These are phyloP conservation scores for Suillus subluteus DNA, from an alignment of 768 basidiomycete species.

Conservation along the genomic window DNA sequence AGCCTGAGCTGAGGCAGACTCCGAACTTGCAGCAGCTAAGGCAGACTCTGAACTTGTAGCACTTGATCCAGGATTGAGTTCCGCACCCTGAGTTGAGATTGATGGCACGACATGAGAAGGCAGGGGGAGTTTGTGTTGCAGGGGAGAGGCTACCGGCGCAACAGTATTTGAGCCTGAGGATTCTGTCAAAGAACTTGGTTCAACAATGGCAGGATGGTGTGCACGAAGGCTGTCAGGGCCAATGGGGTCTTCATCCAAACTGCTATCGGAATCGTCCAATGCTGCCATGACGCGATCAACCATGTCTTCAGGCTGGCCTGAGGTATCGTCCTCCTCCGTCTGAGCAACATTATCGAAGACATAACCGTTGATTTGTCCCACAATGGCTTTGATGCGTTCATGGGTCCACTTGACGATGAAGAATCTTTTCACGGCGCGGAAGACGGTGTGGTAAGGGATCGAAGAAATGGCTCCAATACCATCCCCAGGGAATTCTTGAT, in stretches of 20 bases:
- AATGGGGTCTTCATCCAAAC: background rate
- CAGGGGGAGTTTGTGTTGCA: background rate
- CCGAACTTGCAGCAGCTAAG: too few species aligned
- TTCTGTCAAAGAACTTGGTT: background rate
- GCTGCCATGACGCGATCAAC: background rate
- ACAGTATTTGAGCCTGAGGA: background rate
- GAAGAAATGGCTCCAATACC: constrained; percentile 8
- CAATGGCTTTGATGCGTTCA: background rate
- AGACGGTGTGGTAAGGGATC: constrained; percentile 4
- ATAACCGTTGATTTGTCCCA: constrained; percentile 1
- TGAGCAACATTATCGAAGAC: background rate
- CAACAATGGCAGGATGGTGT: background rate
- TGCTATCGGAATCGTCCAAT: background rate
- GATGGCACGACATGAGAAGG: background rate
- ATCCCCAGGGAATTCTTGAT: constrained; percentile 4
- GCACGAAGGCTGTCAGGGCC: background rate
- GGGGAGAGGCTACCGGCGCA: background rate
- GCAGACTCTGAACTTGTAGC: background rate
- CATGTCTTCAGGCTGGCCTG: background rate
- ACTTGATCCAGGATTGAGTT: background rate
- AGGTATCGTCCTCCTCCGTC: background rate
- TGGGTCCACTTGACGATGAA: constrained; percentile 1
- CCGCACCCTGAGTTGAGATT: background rate
- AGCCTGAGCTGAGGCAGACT: too few species aligned
- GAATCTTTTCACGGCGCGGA: background rate